Evolutionary conservation across 495 filamentous ascomycete genomes (phyloP).

Genomic region (Penicillium tannophilum): DNA sequence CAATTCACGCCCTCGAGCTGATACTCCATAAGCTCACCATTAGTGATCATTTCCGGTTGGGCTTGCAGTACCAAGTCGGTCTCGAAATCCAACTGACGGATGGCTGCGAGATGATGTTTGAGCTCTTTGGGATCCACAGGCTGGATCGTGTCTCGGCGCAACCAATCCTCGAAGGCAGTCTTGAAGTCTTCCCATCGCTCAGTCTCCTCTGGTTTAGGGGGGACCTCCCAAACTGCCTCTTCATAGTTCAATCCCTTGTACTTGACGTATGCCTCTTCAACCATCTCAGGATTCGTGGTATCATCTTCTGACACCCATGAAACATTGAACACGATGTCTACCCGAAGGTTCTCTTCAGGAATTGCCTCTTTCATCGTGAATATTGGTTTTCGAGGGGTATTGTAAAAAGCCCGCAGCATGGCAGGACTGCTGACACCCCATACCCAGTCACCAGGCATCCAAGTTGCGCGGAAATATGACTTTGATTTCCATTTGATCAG

Average conservation of each 20-base stretch:
- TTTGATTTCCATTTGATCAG: slow-evolving; percentile 81
- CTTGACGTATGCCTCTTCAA: slow-evolving; percentile 70
- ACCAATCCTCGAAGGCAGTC: slow-evolving; percentile 80
- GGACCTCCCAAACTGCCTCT: slow-evolving; percentile 84
- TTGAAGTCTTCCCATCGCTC: slow-evolving; percentile 81
- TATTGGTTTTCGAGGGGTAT: slow-evolving; percentile 64
- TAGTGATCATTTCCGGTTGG: slow-evolving; percentile 73
- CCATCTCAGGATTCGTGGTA: slow-evolving; percentile 44
- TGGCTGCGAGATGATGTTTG: slow-evolving; percentile 60
- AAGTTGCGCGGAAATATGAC: slow-evolving; percentile 77
- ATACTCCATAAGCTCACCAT: slow-evolving; percentile 88
- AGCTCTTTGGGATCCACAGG: slow-evolving; percentile 54
- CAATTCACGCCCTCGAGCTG: slow-evolving; percentile 94
- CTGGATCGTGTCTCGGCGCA: slow-evolving; percentile 71
- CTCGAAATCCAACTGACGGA: slow-evolving; percentile 66
- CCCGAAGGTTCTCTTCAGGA: slow-evolving; percentile 76
- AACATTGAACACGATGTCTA: slow-evolving; percentile 88
- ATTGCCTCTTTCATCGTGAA: slow-evolving; percentile 78
- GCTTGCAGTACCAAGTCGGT: slow-evolving; percentile 62
- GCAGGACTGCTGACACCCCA: slow-evolving; percentile 64
- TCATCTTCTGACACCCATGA: slow-evolving; percentile 54
- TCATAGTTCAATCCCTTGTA: slow-evolving; percentile 96
- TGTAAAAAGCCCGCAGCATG: slow-evolving; percentile 77
- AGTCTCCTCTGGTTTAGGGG: slow-evolving; percentile 65
- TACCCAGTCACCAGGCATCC: slow-evolving; percentile 90